phyloP scores from a whole-genome alignment of 2,329 filamentous ascomycete species.

The Colletotrichum sp. region DNA sequence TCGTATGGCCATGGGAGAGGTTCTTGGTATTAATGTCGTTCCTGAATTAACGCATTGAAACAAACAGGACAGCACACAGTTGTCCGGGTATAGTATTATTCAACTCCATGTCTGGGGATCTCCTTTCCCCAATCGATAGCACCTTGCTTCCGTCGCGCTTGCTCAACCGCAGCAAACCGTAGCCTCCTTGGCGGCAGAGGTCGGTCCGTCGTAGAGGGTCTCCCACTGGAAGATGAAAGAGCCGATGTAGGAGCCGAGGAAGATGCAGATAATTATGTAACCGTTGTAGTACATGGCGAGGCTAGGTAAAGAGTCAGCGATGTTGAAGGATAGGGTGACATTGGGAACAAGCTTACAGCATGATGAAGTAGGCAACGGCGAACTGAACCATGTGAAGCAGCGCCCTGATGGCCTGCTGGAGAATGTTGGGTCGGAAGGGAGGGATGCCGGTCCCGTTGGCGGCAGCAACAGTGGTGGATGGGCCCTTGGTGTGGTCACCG shows the following conservation, averaged over 20 bases:
- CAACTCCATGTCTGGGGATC: not conserved
- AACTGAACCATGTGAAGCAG: conserved; percentile 75
- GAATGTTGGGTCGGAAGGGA: conserved; percentile 59
- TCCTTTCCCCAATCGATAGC: not conserved
- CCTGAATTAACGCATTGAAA: not conserved
- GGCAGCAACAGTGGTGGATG: not conserved
- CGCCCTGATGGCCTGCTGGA: conserved; percentile 72
- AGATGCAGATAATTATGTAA: conserved; percentile 82
- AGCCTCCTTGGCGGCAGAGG: conserved; percentile 40
- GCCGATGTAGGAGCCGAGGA: conserved; percentile 77
- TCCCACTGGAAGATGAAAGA: conserved; percentile 79
- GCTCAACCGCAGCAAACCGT: conserved; percentile 46
- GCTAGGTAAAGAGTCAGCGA: conserved; percentile 23
- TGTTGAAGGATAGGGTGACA: accelerated
- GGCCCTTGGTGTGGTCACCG: not conserved
- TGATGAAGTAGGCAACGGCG: conserved; percentile 78
- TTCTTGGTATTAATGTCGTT: not conserved
- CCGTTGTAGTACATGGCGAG: conserved; percentile 69
- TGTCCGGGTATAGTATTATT: not conserved
- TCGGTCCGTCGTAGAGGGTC: conserved; percentile 38
- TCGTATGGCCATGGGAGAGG: not conserved
- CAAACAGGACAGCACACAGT: not conserved
- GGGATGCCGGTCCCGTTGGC: conserved; percentile 22
- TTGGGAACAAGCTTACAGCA: conserved; percentile 54
- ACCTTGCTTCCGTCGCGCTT: not conserved